Evolutionary conservation across 495 filamentous ascomycete genomes (phyloP), one percentile per base, ranked within the genome.

Genomic region (Monascus purpureus): DNA sequence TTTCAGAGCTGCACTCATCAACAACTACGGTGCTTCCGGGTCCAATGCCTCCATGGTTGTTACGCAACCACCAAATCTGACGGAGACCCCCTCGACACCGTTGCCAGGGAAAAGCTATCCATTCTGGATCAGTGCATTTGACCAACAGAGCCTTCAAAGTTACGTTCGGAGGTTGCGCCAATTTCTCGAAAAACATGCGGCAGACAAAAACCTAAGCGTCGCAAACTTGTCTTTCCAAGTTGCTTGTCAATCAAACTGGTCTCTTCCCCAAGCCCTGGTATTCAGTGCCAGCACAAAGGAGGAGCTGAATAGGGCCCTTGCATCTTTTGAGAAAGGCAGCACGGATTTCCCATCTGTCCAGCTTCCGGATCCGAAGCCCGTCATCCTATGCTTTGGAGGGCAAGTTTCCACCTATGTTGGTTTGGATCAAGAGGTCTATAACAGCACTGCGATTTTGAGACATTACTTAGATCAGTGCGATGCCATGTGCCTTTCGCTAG

Each of bases 391-490:
- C 32, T 58, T 58, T 37, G 56, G 54, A n/a, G 51, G 53, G 6
- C 50, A 55, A 28, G 32, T 47, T 3, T 50, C 41, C 11, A 43
- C 29, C 5, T 48, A 31, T 27, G 32, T 59, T 29, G 55, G 53
- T 1, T 39, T 61, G 14, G 39, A 49, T 23, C 39, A 44, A 8
- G 22, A 35, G 0, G 17, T 67, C 1, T 65, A 57, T 28, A 38
- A 61, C 1, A 33, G 27, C 4, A 39, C 46, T 0, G 30, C 39
- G 0, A 20, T 63, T n/a, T 35, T 67, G 0, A 51, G 59, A 6
- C 31, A 31, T 1, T 42, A 69, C 34, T 39, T 73, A 1, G 46
- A 68, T 19, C 15, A 39, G 0, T 63, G 61, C 23, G 46, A 70
- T 33, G 22, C 36, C 1, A 37, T 43, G 0, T 23, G 49, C 1